A percentile compares a stretch with the other conserved stretches of the same genome.
These are phyloP conservation scores for Closterium sp. DNA, from an alignment of 139 green algal species.

Conservation along the genomic window DNA sequence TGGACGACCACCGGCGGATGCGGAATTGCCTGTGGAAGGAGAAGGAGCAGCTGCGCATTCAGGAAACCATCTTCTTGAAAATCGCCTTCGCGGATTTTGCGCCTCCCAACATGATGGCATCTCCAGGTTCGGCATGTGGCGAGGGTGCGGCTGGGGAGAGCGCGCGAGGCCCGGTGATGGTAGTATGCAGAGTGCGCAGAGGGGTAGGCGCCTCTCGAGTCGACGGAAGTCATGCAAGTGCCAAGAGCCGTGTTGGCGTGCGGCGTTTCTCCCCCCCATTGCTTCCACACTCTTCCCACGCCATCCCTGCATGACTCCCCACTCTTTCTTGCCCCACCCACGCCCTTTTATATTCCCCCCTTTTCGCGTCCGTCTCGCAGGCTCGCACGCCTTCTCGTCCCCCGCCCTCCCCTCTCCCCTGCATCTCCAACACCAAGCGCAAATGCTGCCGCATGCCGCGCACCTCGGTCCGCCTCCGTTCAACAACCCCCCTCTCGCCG, in stretches of 20 bases:
- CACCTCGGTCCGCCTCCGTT: neutral
- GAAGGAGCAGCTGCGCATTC: slow-evolving; percentile 14
- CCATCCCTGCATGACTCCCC: neutral
- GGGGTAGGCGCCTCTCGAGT: neutral
- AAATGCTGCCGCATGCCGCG: neutral
- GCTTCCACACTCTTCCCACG: neutral
- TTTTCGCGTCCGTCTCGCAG: neutral
- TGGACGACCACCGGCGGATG: slow-evolving; percentile 3
- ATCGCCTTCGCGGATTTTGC: neutral
- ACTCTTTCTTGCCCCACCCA: neutral
- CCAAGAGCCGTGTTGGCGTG: too few species aligned
- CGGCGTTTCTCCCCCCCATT: neutral
- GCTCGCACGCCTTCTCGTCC: neutral
- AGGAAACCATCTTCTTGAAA: slow-evolving; percentile 21
- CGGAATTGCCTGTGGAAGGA: slow-evolving; percentile 3
- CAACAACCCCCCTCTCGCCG: neutral
- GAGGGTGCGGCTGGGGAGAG: neutral
- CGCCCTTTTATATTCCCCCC: neutral
- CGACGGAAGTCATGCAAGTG: neutral
- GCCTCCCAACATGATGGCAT: neutral
- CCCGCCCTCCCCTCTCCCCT: neutral
- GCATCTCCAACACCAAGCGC: neutral
- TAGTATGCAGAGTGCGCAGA: neutral
- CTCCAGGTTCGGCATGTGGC: neutral
- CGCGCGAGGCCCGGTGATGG: neutral